These are phyloP conservation scores for Candida rishiriensis DNA, from an alignment of 805 yeast species.

Conservation along the genomic window DNA sequence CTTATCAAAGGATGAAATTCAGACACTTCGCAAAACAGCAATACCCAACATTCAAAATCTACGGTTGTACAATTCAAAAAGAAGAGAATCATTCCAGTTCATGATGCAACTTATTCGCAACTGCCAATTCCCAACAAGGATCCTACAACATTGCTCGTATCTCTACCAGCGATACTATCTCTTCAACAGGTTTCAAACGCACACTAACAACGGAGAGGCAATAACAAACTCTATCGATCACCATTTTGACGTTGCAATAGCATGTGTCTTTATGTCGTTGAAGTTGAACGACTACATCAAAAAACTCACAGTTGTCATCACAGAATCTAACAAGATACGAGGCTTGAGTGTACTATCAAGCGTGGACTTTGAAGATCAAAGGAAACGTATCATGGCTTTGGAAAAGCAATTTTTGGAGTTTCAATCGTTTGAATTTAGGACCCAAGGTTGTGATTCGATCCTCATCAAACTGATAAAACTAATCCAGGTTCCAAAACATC, in stretches of 20 bases:
- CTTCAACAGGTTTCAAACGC: slow-evolving; percentile 55
- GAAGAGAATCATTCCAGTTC: slow-evolving; percentile 44
- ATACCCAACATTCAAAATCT: slow-evolving; percentile 16
- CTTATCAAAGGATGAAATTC: slow-evolving; percentile 26
- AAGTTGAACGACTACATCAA: slow-evolving; percentile 85
- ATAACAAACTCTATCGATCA: background rate
- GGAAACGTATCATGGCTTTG: slow-evolving; percentile 50
- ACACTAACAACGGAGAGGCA: slow-evolving; percentile 20
- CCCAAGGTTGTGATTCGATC: slow-evolving; percentile 61
- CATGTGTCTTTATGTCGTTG: slow-evolving; percentile 65
- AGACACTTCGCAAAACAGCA: slow-evolving; percentile 15
- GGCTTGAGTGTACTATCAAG: slow-evolving; percentile 21
- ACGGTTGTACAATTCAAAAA: slow-evolving; percentile 19
- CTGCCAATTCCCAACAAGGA: slow-evolving; percentile 64
- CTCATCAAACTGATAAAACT: slow-evolving; percentile 57
- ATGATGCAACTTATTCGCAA: slow-evolving; percentile 47
- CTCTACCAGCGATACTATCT: slow-evolving; percentile 69
- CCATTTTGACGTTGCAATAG: slow-evolving; percentile 59
- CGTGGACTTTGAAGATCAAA: slow-evolving; percentile 46
- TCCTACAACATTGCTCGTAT: slow-evolving; percentile 65
- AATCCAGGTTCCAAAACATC: slow-evolving; percentile 39
- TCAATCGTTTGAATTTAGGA: slow-evolving; percentile 75
- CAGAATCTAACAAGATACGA: slow-evolving; percentile 38
- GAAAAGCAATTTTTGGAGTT: slow-evolving; percentile 76
- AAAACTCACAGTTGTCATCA: slow-evolving; percentile 59